A percentile compares a stretch with the other conserved stretches of the same genome.
Conservation (phyloP, 345 rosid genomes). For the Moricandia moricandioides region DNA sequence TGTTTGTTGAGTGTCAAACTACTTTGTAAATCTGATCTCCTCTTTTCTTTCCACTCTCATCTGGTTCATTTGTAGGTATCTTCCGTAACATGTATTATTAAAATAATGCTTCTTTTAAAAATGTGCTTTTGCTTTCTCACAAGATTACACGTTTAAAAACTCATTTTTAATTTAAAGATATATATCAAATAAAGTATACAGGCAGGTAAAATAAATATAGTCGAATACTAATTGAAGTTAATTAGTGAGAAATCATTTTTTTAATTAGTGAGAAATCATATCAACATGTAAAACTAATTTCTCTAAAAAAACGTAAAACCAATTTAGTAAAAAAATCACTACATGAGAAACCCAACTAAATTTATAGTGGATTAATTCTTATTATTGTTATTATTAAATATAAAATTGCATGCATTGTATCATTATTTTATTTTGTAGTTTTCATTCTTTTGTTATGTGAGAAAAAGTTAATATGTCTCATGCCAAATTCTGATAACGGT, state of each 20-base stretch:
- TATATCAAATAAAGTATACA: neutral
- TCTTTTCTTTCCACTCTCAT: constrained; percentile 1
- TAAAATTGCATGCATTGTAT: neutral
- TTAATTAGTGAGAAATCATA: neutral
- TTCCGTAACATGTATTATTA: neutral
- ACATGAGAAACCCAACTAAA: neutral
- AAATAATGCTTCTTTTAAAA: neutral
- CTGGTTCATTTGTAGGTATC: neutral
- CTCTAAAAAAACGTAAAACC: neutral
- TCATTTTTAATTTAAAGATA: neutral
- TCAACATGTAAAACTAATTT: neutral
- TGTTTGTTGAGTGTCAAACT: constrained; percentile 19
- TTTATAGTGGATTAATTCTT: neutral
- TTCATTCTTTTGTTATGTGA: neutral
- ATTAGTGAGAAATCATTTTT: neutral
- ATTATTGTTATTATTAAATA: neutral
- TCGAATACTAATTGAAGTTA: neutral
- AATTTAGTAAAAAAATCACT: neutral
- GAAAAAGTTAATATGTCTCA: neutral
- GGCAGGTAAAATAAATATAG: neutral
- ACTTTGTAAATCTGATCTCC: constrained; percentile 16
- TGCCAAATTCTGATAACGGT: neutral
- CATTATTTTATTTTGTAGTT: neutral
- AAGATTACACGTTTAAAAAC: neutral
- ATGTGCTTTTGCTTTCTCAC: neutral